A percentile compares a stretch with the other conserved stretches of the same genome.
These are phyloP conservation scores for Cryptococcus floricola DNA, from an alignment of 1,284 basidiomycete genomes.

Conservation along the genomic window DNA sequence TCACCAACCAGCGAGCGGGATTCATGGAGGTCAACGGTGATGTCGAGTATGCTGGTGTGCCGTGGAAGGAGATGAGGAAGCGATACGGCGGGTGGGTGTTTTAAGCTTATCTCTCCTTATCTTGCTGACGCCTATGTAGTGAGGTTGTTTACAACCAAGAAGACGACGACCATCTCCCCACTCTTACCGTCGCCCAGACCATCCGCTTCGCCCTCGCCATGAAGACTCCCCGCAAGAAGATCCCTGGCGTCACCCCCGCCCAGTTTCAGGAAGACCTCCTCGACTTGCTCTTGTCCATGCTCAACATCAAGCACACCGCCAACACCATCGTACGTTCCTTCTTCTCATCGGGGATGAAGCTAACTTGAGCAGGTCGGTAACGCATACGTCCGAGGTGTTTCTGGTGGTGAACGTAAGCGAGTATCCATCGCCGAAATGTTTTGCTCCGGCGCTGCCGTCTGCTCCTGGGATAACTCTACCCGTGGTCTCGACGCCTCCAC, in stretches of 20 bases:
- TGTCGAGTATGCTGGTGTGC: constrained; percentile 58
- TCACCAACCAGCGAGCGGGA: constrained; percentile 56
- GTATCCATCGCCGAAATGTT: constrained; percentile 61
- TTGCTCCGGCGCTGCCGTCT: constrained; percentile 49
- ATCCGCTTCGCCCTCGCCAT: constrained; percentile 55
- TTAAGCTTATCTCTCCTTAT: background rate
- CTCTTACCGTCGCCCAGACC: constrained; percentile 59
- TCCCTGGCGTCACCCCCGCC: constrained; percentile 52
- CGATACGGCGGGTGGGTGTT: constrained; percentile 53
- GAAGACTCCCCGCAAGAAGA: constrained; percentile 55
- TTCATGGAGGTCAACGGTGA: constrained; percentile 54
- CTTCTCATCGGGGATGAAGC: background rate
- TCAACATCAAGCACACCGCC: constrained; percentile 60
- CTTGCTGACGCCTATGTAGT: constrained; percentile 37
- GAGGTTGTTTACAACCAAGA: constrained; percentile 76
- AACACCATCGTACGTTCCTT: constrained; percentile 52
- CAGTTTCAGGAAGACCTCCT: constrained; percentile 55
- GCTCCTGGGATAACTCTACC: constrained; percentile 57
- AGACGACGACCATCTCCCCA: constrained; percentile 65
- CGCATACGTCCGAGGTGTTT: constrained; percentile 58
- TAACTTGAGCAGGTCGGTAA: constrained; percentile 48
- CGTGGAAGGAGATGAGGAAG: constrained; percentile 53
- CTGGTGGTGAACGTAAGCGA: constrained; percentile 60
- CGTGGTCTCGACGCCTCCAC: constrained; percentile 60
- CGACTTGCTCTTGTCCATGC: constrained; percentile 57